These are phyloP conservation scores for Nemania sp. DNA, from an alignment of 2,329 filamentous ascomycete genomes.

Conservation along the genomic window DNA sequence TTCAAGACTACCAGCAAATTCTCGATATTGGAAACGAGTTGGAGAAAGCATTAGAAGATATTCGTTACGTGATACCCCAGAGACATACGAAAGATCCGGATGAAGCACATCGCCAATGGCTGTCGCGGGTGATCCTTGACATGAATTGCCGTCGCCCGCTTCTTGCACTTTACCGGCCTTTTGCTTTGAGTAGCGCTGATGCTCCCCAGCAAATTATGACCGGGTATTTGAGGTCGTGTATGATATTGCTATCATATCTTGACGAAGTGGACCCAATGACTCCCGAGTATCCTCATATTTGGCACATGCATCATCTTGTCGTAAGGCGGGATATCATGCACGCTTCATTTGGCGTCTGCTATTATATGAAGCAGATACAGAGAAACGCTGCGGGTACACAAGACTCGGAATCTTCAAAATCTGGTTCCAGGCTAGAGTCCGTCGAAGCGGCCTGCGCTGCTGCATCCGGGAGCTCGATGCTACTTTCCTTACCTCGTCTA, in stretches of 20 bases:
- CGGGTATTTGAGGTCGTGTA: constrained; percentile 57
- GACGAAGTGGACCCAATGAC: constrained; percentile 56
- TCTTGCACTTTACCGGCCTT: constrained; percentile 57
- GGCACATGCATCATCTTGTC: constrained; percentile 57
- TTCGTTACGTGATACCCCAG: constrained; percentile 56
- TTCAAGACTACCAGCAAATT: constrained; percentile 57
- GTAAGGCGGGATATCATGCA: constrained; percentile 59
- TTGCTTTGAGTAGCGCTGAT: constrained; percentile 55
- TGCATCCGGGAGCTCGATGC: constrained; percentile 36
- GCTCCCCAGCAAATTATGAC: constrained; percentile 56
- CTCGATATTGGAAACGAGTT: constrained; percentile 57
- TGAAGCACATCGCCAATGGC: constrained; percentile 55
- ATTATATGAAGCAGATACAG: constrained; percentile 50
- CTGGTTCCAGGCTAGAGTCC: constrained; percentile 26
- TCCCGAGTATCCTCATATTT: constrained; percentile 51
- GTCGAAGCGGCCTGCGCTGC: constrained; percentile 32
- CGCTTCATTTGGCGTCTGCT: constrained; percentile 59
- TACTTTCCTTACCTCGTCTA: constrained; percentile 35
- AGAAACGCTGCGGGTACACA: constrained; percentile 14
- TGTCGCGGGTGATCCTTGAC: constrained; percentile 54
- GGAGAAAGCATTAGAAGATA: constrained; percentile 57
- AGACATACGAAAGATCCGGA: constrained; percentile 47
- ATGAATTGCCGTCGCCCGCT: constrained; percentile 58
- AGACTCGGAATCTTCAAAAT: constrained; percentile 21
- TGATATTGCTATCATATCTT: constrained; percentile 58